Evolutionary conservation across 2,329 filamentous ascomycete species (phyloP), one percentile per base, ranked within the genome.

Genomic region (Sporothrix humicola): DNA sequence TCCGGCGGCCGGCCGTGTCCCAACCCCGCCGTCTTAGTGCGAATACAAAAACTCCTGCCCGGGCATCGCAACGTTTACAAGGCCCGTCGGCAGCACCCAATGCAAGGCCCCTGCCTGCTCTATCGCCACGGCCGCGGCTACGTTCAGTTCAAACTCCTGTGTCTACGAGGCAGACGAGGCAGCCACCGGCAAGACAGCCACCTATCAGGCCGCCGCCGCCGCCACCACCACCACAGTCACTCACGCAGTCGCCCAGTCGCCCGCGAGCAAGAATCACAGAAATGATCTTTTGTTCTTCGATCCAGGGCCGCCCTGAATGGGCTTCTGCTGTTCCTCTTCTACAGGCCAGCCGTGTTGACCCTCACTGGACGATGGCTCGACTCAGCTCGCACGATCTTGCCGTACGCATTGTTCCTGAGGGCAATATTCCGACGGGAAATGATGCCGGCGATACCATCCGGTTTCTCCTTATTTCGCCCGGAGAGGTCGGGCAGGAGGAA

Each of bases 351-450:
- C 69, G 68, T 8, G 3, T 77, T 0, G 66, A 83, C 23, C 77
- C 79, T 17, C 71, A 74, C 4, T 77, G 77, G 61, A 69, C 75
- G 17, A 74, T 72, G 50, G 73, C 76, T 2, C 66, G 54, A 6
- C 74, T 77, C 0, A 66, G 79, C 17, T 82, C 81, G 1, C 83
- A 87, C 75, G 87, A 88, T 75, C 76, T 87, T 44, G 83, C 83
- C 15, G 79, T 88, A 52, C 79, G 80, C 3, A 72, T 85, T 23
- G 50, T 75, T 9, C 44, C 74, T 23, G 77, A n/a, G 9, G 50
- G 13, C 9, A 31, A 7, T 2, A 37, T 7, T 26, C 20, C n/a
- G 15, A 5, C 6, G 8, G 31, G 52, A n/a, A 23, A 31, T 4
- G 46, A 3, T 13, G 31, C 65, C 26, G 74, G 69, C 23, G 74